Base-by-base conservation (phyloP, 306 rosid genomes). In the Ziziphus jujuba region DNA sequence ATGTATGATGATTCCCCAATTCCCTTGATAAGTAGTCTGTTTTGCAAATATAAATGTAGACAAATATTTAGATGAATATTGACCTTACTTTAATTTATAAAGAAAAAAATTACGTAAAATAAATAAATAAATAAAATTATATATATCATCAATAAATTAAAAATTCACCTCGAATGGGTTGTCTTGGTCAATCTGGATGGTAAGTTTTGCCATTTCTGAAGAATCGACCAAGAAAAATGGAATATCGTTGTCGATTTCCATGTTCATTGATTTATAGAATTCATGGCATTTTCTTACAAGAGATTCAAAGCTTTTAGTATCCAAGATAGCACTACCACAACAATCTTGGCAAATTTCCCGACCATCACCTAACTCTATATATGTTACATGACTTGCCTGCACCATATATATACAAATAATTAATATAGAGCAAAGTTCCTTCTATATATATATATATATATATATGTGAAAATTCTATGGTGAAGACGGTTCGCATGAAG, bases 151-250 rank as follows among this genome's bases (percentile, higher is more conserved):
- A 1, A 28, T 28, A 28, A 28, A 1, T 28, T 28, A 1, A 28
- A 28, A 28, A 28, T 28, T 28, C 4, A 28, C 33, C 33, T 28
- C 33, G 33, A 28, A 28, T 28, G 33, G 33, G 33, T 28, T 28
- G 33, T 28, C 33, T 28, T 28, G 33, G 33, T 28, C 33, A 28
- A 28, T 28, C 4, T 28, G 33, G 33, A 4, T 28, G 4, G 33
- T 28, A 28, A 61, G 43, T 17, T 38, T 25, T 11, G 8, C 22
- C 68, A 63, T 63, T 38, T 47, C 56, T 22, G 5, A 4, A 1
- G 10, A 24, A n/a, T 47, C 56, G 10, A 63, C 68, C 68, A 63
- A 47, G 68, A 48, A 63, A 28, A 63, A 54, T 23, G 3, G 56
- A 63, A 63, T 3, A 54, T 45, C 24, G 9, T 24, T 3, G 16